phyloP scores from a whole-genome alignment of 2,329 filamentous ascomycete genomes.

The Pseudogymnoascus sp. region DNA sequence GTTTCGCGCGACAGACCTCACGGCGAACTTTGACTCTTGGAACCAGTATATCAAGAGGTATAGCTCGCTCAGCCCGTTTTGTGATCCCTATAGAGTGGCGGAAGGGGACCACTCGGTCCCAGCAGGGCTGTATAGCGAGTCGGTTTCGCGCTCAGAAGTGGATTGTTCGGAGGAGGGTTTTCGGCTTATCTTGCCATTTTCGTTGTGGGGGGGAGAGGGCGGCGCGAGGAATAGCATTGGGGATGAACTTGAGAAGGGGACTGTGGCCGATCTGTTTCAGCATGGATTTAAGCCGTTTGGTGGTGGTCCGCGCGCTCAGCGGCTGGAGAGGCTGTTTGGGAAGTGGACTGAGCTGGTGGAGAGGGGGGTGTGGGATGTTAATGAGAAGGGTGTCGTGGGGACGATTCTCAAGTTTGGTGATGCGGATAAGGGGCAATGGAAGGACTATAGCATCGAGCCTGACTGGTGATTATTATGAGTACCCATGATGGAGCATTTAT shows the following conservation, averaged over 20 bases:
- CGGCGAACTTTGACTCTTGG: background rate
- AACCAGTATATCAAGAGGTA: too few relatives aligned
- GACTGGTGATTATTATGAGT: background rate
- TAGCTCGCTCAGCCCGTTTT: background rate
- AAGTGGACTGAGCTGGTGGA: slow-evolving; percentile 13
- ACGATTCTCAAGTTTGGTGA: slow-evolving; percentile 11
- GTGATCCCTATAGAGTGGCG: background rate
- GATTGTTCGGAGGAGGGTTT: slow-evolving; percentile 12
- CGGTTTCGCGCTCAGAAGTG: background rate
- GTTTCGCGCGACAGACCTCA: background rate
- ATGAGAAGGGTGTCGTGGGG: slow-evolving; percentile 6
- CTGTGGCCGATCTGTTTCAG: slow-evolving; percentile 12
- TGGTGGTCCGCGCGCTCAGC: slow-evolving; percentile 8
- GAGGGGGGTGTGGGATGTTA: slow-evolving; percentile 11
- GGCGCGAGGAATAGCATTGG: slow-evolving; percentile 9
- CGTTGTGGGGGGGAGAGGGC: background rate
- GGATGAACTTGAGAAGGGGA: slow-evolving; percentile 8
- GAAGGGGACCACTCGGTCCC: background rate
- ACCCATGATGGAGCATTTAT: background rate
- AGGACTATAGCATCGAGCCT: slow-evolving; percentile 4
- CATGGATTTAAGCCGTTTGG: slow-evolving; percentile 12
- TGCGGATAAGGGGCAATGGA: slow-evolving; percentile 7
- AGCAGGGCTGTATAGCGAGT: slow-evolving; percentile 10
- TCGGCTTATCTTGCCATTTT: slow-evolving; percentile 10
- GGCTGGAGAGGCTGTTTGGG: slow-evolving; percentile 10